Evolutionary conservation across 257 asterid species (phyloP).

Genomic region (Solanum okadae): DNA sequence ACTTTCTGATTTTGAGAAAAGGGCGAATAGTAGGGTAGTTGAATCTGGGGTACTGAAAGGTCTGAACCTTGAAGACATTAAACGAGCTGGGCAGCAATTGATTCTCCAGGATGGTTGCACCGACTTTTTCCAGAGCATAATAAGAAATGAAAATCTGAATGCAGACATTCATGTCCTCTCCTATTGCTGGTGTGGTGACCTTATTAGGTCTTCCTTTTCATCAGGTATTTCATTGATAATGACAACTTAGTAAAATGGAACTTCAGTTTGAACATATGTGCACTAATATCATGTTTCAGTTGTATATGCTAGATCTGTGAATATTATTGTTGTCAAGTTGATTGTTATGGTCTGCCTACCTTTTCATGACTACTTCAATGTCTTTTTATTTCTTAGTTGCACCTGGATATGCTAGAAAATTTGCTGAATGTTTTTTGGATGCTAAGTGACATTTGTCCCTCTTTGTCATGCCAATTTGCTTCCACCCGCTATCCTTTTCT

Average conservation of each 20-base stretch:
- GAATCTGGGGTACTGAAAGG: slow-evolving; percentile 89
- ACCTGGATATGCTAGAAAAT: not conserved
- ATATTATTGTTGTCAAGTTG: not conserved
- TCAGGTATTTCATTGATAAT: slow-evolving; percentile 38
- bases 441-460: not conserved
- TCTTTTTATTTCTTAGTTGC: not conserved
- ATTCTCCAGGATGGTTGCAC: slow-evolving; percentile 83
- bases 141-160: slow-evolving; percentile 44
- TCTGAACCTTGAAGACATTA: slow-evolving; percentile 75
- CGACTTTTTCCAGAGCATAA: slow-evolving; percentile 46
- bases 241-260: not conserved
- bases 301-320: not conserved
- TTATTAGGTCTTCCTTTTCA: slow-evolving; percentile 78
- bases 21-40: slow-evolving; percentile 65
- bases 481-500: not conserved
- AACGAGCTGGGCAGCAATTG: slow-evolving; percentile 74
- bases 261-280: not conserved
- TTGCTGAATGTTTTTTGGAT: not conserved
- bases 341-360: not conserved
- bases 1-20: slow-evolving; percentile 76
- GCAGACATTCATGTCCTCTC: slow-evolving; percentile 76
- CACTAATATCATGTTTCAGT: not conserved
- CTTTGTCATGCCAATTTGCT: not conserved
- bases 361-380: not conserved
- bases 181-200: slow-evolving; percentile 97